Base-by-base conservation (phyloP, 2,329 filamentous ascomycete species). In the Geosmithia putterillii region DNA sequence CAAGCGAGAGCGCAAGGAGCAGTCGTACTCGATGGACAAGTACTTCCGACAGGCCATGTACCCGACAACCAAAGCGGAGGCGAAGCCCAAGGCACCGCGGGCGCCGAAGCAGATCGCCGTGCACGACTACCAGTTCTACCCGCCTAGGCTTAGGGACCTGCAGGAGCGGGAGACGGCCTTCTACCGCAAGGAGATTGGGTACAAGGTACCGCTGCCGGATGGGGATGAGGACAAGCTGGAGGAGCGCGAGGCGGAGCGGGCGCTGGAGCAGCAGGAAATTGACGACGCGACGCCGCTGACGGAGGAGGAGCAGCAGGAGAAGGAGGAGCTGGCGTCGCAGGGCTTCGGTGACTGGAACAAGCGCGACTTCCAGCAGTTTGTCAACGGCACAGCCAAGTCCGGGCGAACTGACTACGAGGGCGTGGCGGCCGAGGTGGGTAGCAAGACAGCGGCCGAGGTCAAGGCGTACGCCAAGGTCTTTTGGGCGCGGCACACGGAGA, bases 51-150 rank as follows among this genome's bases (percentile, higher is more conserved):
- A 94, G 54, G 86, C 88, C 9, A 76, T 98, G 56, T 84, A 85
- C 53, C 73, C 73, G 10, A 74, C 77, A 32, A 92, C 86, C 80
- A 87, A 61, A 79, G 82, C 86, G 35, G 88, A 95, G 48, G 76
- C 85, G 21, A 95, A 95, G 62, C 89, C 90, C 8, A 95, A 95
- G 64, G 86, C 92, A 18, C 94, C 92, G n/a, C 81, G 89, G 44
- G 87, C 92, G 9, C 92, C 92, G 1, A 95, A 94, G 64, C 92
- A 98, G 59, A 79, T 94, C 42, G 70, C 80, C 4, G 84, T 95
- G 36, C 89, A 96, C 55, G 92, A 98, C 61, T 96, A 95, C 61
- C 92, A 98, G 56, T 98, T 98, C 67, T 98, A 95, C 61, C 89
- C 90, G 1, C 71, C 81, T 0, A 76, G 81, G 38, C 76, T 98